These are phyloP conservation scores for Pythium folliculosum DNA, from an alignment of 352 stramenopile genomes.

Conservation along the genomic window DNA sequence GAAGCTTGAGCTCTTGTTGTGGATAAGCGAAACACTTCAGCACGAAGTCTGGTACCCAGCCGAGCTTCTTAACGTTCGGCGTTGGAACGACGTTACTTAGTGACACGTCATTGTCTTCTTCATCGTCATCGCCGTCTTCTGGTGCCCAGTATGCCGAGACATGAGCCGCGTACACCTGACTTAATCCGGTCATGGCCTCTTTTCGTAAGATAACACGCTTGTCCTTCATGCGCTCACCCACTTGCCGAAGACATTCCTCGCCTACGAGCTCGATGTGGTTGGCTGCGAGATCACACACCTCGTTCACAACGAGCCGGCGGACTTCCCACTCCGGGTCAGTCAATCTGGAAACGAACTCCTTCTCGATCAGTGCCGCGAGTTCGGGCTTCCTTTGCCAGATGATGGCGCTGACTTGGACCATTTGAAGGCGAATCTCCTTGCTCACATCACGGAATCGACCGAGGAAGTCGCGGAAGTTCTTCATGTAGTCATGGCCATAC, in stretches of 20 bases:
- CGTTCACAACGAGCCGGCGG: conserved; percentile 70
- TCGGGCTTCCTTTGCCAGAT: conserved; percentile 78
- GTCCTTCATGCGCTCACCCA: conserved; percentile 89
- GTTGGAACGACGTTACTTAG: conserved; percentile 38
- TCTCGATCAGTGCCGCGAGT: conserved; percentile 57
- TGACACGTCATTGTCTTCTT: conserved; percentile 24
- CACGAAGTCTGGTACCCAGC: conserved; percentile 83
- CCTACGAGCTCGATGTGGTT: conserved; percentile 70
- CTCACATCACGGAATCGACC: conserved; percentile 84
- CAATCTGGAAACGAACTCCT: conserved; percentile 70
- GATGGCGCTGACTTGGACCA: conserved; percentile 70
- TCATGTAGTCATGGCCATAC: conserved; percentile 76
- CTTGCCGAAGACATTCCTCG: conserved; percentile 63
- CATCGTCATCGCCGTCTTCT: conserved; percentile 27
- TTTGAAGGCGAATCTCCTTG: conserved; percentile 86
- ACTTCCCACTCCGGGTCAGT: conserved; percentile 87
- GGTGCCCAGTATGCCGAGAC: conserved; percentile 60
- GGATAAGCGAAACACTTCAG: conserved; percentile 87
- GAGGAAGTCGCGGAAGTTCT: conserved; percentile 86
- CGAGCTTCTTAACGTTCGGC: conserved; percentile 59
- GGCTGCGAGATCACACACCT: conserved; percentile 79
- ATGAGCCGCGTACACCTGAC: conserved; percentile 77
- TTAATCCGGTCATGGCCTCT: conserved; percentile 88
- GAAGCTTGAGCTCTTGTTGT: conserved; percentile 80
- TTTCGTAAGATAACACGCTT: conserved; percentile 81